These are phyloP conservation scores for Helenozyma baotianmanensis DNA, from an alignment of 805 yeast genomes.

Conservation along the genomic window DNA sequence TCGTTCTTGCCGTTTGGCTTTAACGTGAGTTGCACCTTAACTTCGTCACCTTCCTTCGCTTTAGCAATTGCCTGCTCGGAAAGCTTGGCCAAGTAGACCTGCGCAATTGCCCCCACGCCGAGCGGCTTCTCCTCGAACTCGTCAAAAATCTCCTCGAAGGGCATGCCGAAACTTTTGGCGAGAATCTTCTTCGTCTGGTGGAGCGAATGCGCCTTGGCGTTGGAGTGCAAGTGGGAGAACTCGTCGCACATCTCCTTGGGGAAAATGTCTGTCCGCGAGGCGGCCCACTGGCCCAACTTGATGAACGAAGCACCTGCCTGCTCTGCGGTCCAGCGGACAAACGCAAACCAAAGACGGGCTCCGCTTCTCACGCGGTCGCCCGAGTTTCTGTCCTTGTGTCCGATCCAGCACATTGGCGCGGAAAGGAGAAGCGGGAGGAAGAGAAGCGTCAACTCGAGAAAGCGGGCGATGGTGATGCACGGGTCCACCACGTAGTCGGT, in stretches of 20 bases:
- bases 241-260: constrained; percentile 74
- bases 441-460: constrained; percentile 59
- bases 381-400: constrained; percentile 35
- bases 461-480: constrained; percentile 58
- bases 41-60: constrained; percentile 26
- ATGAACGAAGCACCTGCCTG: constrained; percentile 89
- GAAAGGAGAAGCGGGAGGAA: constrained; percentile 65
- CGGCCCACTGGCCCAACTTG: constrained; percentile 98
- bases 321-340: constrained; percentile 66
- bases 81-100: constrained; percentile 76
- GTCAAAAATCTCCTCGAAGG: constrained; percentile 73
- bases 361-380: constrained; percentile 48
- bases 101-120: constrained; percentile 99
- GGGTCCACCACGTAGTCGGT: constrained; percentile 67
- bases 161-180: constrained; percentile 52
- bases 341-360: constrained; percentile 63
- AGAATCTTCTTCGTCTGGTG: constrained; percentile 55
- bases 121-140: constrained; percentile 71
- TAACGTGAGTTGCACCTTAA: constrained; percentile 12
- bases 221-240: constrained; percentile 73
- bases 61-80: constrained; percentile 40
- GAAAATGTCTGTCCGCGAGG: constrained; percentile 91
- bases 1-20: constrained; percentile 6
- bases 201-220: constrained; percentile 71
- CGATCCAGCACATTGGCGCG: constrained; percentile 64